Percentiles rank a stretch among this genome's conserved stretches.
Evolutionary conservation across 2,329 filamentous ascomycete genomes (phyloP).

Genomic region (Colletotrichum spinosum): DNA sequence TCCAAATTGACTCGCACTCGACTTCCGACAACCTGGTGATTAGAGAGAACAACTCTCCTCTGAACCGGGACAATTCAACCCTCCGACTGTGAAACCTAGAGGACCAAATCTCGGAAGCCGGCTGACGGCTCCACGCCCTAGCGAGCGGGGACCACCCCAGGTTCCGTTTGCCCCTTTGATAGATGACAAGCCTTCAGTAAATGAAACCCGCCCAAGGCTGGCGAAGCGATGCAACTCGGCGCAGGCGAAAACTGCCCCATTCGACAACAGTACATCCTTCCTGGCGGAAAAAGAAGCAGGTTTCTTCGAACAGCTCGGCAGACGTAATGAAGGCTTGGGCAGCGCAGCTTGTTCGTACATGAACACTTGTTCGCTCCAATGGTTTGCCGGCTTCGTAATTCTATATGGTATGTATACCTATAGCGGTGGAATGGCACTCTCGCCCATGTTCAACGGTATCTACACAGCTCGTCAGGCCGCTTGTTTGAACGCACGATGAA

Average conservation of each 20-base stretch:
- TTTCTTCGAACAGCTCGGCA: neutral
- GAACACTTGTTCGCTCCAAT: too few relatives aligned
- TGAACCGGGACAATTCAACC: neutral
- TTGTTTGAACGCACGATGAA: neutral
- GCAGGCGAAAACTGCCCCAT: constrained; percentile 14
- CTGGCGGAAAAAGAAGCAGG: neutral
- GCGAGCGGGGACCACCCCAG: neutral
- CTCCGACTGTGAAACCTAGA: neutral
- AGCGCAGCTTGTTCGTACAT: too few relatives aligned
- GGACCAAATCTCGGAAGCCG: neutral
- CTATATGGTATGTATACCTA: neutral
- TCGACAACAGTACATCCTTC: neutral
- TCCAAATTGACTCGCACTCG: too few relatives aligned
- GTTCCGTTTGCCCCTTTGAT: neutral
- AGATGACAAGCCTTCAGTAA: constrained; percentile 1
- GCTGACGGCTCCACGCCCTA: neutral
- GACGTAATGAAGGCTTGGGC: too few relatives aligned
- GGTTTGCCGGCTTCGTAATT: fast-evolving
- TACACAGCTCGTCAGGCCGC: neutral
- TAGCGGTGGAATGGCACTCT: neutral
- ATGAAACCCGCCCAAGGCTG: neutral
- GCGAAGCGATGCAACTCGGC: neutral
- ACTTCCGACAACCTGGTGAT: too few relatives aligned
- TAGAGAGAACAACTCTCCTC: too few relatives aligned
- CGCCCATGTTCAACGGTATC: constrained; percentile 1